Evolutionary conservation across 2,329 filamentous ascomycete species (phyloP).

Genomic region (Ophiocordyceps robertsii): DNA sequence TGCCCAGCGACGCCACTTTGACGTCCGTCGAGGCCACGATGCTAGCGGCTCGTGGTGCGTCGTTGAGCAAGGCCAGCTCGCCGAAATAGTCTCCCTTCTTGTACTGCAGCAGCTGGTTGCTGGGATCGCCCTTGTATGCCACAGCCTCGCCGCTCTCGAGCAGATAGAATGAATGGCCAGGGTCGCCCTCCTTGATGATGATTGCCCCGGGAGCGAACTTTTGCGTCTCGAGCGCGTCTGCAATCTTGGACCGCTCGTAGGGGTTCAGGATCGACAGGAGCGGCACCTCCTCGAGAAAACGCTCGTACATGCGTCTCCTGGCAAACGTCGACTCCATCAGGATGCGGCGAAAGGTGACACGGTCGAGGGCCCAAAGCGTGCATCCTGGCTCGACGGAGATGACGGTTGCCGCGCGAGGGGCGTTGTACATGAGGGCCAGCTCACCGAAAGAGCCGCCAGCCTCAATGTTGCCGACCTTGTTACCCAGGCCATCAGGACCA

Average conservation of each 20-base stretch:
- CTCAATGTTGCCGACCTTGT: conserved; percentile 68
- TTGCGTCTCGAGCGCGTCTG: conserved; percentile 83
- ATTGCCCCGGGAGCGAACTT: conserved; percentile 68
- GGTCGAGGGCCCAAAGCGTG: conserved; percentile 87
- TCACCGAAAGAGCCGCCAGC: conserved; percentile 93
- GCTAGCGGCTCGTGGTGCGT: conserved; percentile 83
- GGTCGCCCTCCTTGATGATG: conserved; percentile 87
- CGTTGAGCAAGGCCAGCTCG: conserved; percentile 84
- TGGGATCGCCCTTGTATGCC: conserved; percentile 65
- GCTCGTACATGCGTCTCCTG: conserved; percentile 91
- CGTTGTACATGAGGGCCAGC: conserved; percentile 96
- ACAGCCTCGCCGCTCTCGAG: conserved; percentile 79
- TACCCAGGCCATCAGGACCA: conserved; percentile 69
- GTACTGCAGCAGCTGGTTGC: conserved; percentile 65
- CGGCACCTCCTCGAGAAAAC: conserved; percentile 87
- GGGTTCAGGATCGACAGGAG: conserved; percentile 70
- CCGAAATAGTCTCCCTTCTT: conserved; percentile 94
- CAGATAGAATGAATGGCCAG: conserved; percentile 82
- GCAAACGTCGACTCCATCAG: conserved; percentile 98
- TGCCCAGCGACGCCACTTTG: conserved; percentile 84
- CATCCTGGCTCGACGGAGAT: conserved; percentile 66
- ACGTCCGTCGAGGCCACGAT: conserved; percentile 74
- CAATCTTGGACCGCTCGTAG: conserved; percentile 95
- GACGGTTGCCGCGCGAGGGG: conserved; percentile 87
- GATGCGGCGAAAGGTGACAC: conserved; percentile 92